These are phyloP conservation scores for Aspergillus sp. DNA, from an alignment of 2,329 filamentous ascomycete genomes.

Conservation along the genomic window DNA sequence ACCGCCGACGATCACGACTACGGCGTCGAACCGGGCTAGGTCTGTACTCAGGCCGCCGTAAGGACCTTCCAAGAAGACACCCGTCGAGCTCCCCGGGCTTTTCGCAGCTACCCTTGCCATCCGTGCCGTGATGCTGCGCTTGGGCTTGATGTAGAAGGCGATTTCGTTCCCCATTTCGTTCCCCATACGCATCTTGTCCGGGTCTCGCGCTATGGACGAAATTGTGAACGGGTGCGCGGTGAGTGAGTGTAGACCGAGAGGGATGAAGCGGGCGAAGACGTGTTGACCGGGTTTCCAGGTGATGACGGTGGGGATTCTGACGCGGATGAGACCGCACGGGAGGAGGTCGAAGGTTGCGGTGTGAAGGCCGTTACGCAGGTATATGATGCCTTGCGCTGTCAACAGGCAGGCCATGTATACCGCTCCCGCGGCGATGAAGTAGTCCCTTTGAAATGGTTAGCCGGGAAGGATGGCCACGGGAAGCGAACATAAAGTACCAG, in stretches of 20 bases:
- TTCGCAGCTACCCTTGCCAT: constrained; percentile 33
- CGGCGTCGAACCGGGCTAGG: constrained; percentile 32
- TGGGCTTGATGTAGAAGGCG: constrained; percentile 45
- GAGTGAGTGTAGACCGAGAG: constrained; percentile 33
- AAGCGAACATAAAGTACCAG: too few relatives aligned
- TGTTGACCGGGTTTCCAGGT: constrained; percentile 47
- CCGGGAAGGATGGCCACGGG: too few relatives aligned
- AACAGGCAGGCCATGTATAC: constrained; percentile 43
- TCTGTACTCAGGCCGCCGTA: constrained; percentile 42
- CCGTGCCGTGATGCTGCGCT: constrained; percentile 41
- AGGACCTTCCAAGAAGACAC: constrained; percentile 49
- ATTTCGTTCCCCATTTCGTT: constrained; percentile 34
- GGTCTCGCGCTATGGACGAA: constrained; percentile 37
- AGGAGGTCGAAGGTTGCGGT: constrained; percentile 36
- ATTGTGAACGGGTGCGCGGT: constrained; percentile 49
- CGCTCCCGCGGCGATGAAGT: constrained; percentile 49
- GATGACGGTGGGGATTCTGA: constrained; percentile 37
- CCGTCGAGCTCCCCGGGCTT: constrained; percentile 28
- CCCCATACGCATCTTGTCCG: constrained; percentile 4
- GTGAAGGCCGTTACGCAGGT: constrained; percentile 42
- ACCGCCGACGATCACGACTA: constrained; percentile 46
- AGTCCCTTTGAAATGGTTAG: too few relatives aligned
- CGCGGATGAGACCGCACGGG: constrained; percentile 33
- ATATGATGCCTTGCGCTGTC: constrained; percentile 39
- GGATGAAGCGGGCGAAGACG: constrained; percentile 44